Percentiles rank a stretch among this genome's conserved stretches.
Conservation (phyloP, 2,329 filamentous ascomycete genomes). For the Phialophora tarda region DNA sequence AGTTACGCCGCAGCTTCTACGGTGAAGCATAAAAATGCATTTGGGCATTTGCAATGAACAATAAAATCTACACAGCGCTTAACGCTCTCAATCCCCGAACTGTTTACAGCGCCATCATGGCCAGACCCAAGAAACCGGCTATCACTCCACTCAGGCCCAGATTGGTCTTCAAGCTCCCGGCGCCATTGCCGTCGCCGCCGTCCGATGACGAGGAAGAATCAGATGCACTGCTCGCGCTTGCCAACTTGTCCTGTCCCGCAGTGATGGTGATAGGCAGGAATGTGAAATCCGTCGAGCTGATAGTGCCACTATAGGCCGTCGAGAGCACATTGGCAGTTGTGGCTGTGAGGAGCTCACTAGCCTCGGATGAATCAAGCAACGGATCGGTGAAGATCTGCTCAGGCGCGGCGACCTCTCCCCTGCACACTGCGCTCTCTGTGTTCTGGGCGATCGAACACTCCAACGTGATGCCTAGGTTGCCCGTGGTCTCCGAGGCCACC, state of each 20-base stretch:
- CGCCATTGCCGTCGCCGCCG: not conserved
- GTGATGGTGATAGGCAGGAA: constrained; percentile 12
- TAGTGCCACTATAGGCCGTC: not conserved
- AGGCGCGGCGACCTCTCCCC: not conserved
- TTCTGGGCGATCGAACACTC: constrained; percentile 12
- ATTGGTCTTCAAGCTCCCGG: not conserved
- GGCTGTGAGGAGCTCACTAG: constrained; percentile 10
- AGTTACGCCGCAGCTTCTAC: not conserved
- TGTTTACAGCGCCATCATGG: constrained; percentile 10
- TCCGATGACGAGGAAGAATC: not conserved
- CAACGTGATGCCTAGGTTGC: not conserved
- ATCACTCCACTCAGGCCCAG: constrained; percentile 1
- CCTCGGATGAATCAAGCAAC: constrained; percentile 1
- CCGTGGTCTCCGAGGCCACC: not conserved
- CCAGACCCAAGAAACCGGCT: constrained; percentile 1
- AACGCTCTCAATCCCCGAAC: not conserved
- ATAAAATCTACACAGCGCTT: not conserved
- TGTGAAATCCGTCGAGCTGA: constrained; percentile 13
- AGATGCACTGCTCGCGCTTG: constrained; percentile 1
- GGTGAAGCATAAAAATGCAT: not conserved
- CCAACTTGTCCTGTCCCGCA: constrained; percentile 12
- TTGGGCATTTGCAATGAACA: not conserved
- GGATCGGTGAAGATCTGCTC: constrained; percentile 11
- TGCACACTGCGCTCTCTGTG: constrained; percentile 8
- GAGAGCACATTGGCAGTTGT: not conserved